Conservation (phyloP, 176 grass and related monocot genomes). For the Phoenix roebelenii region DNA sequence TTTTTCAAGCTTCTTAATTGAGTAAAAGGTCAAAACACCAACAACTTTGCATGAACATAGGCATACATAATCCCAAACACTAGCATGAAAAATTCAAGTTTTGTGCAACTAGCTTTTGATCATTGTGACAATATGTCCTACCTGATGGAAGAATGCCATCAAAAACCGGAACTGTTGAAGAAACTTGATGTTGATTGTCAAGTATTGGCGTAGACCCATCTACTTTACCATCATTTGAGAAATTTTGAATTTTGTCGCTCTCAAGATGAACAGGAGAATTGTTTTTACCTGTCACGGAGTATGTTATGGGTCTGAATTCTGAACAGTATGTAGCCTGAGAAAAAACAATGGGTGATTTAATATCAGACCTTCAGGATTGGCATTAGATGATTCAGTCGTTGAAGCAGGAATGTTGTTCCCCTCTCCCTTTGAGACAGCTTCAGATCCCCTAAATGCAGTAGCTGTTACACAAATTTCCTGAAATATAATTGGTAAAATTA, state of each 20-base stretch:
- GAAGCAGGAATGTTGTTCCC: slow-evolving; percentile 15
- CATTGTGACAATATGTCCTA: no score
- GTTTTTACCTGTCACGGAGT: slow-evolving; percentile 33
- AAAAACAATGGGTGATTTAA: slow-evolving; percentile 1
- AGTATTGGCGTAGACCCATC: background rate
- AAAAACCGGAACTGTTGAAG: background rate
- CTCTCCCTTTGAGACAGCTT: slow-evolving; percentile 16
- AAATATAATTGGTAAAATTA: background rate
- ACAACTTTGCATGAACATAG: no score
- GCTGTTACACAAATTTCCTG: slow-evolving; percentile 23
- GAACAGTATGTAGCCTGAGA: background rate
- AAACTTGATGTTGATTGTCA: slow-evolving; percentile 2
- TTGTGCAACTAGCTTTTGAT: no score
- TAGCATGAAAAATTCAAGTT: no score
- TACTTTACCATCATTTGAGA: background rate
- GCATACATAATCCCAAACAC: no score
- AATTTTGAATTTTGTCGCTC: background rate
- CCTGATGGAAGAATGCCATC: background rate
- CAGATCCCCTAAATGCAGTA: slow-evolving; percentile 30
- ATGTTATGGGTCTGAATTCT: background rate
- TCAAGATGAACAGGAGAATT: slow-evolving; percentile 19
- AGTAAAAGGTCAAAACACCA: no score
- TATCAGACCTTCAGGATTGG: slow-evolving; percentile 22
- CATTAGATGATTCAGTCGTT: slow-evolving; percentile 24
- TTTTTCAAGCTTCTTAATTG: no score